phyloP scores from a whole-genome alignment of 495 filamentous ascomycete species.

The Penicillium canescens region DNA sequence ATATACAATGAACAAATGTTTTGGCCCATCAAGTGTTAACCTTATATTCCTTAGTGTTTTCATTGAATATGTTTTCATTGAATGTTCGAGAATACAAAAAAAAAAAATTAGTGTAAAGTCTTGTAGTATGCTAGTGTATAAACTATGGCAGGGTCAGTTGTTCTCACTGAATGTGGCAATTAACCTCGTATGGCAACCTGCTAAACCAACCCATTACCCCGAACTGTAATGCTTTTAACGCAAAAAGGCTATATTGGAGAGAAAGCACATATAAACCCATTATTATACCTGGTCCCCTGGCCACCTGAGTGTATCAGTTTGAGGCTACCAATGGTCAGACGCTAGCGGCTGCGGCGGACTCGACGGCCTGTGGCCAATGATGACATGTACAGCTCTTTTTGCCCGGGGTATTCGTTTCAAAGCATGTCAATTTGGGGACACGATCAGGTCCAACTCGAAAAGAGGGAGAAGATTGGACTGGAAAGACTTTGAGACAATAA shows the following conservation, averaged over 20 bases:
- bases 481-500: background rate
- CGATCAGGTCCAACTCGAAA: background rate
- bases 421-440: background rate
- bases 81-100: too few relatives aligned
- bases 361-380: conserved; percentile 2
- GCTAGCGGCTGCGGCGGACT: conserved; percentile 9
- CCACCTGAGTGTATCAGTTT: background rate
- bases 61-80: too few relatives aligned
- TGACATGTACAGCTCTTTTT: background rate
- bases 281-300: background rate
- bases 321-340: conserved; percentile 2
- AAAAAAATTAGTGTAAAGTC: too few relatives aligned
- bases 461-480: background rate
- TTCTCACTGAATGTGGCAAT: too few relatives aligned
- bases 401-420: conserved; percentile 1
- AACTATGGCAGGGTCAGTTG: too few relatives aligned
- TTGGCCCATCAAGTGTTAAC: too few relatives aligned
- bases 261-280: background rate
- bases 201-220: too few relatives aligned
- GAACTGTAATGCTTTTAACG: too few relatives aligned
- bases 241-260: background rate
- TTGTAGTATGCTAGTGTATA: too few relatives aligned
- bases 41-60: too few relatives aligned
- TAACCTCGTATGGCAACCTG: too few relatives aligned
- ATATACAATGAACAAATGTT: background rate